These are phyloP conservation scores for Malus hybrid DNA, from an alignment of 331 rosid species.

Conservation along the genomic window DNA sequence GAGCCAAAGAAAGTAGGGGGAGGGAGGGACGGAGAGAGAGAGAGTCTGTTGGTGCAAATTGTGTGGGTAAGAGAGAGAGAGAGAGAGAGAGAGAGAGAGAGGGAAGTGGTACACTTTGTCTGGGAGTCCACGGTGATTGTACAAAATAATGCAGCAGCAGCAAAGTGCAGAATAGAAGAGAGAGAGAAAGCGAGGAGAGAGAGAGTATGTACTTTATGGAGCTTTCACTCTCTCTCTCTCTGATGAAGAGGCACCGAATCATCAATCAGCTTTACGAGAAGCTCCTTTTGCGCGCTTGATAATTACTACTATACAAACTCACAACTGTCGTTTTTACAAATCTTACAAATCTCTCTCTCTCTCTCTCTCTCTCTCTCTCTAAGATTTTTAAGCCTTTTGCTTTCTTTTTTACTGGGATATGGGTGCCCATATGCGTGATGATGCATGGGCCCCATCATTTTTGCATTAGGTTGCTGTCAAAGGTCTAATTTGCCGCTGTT, in stretches of 20 bases:
- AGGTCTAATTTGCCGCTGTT: too few species aligned
- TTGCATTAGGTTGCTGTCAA: not conserved
- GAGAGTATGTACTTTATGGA: not conserved
- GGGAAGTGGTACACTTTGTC: not conserved
- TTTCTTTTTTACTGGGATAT: not conserved
- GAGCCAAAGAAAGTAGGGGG: not conserved
- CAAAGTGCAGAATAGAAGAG: not conserved
- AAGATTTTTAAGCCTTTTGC: not conserved
- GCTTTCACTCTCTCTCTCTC: not conserved
- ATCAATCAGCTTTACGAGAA: conserved; percentile 8
- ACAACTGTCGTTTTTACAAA: conserved; percentile 6
- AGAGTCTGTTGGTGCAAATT: not conserved
- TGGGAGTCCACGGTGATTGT: not conserved
- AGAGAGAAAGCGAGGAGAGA: not conserved
- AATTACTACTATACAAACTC: not conserved
- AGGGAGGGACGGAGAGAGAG: not conserved
- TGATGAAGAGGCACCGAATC: not conserved
- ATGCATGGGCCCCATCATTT: not conserved
- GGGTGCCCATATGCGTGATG: not conserved
- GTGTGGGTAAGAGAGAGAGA: not conserved
- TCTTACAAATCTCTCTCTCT: too few species aligned
- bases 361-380: too few species aligned
- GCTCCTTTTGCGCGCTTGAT: not conserved
- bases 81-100: not conserved
- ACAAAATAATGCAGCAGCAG: conserved; percentile 9